These are phyloP conservation scores for Mrakia frigida DNA, from an alignment of 768 basidiomycete genomes.

Conservation along the genomic window DNA sequence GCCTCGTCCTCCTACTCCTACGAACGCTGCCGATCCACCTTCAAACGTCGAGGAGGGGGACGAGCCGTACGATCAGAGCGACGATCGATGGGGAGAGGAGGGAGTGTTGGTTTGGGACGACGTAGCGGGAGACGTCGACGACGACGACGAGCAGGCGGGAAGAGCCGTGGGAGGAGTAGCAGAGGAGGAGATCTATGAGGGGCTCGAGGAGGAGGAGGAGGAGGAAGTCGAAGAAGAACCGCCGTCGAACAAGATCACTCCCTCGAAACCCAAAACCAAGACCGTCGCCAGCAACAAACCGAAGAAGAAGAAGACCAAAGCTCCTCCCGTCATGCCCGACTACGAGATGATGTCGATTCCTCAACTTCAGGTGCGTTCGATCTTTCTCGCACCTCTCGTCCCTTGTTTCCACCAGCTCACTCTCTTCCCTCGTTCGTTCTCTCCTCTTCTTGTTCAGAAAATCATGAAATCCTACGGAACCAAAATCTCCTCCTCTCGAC, in stretches of 20 bases:
- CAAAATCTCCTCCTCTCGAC: background rate
- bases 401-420: too few species aligned
- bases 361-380: background rate
- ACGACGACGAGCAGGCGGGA: background rate
- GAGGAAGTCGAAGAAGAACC: background rate
- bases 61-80: background rate
- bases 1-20: background rate
- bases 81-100: background rate
- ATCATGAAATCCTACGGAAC: slow-evolving; percentile 10
- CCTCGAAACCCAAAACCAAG: background rate
- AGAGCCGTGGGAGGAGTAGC: background rate
- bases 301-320: background rate
- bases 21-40: background rate
- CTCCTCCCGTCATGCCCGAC: background rate
- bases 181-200: background rate
- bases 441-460: background rate
- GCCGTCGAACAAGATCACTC: background rate
- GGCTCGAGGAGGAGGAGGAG: background rate
- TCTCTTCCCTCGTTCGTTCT: background rate
- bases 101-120: slow-evolving; percentile 4
- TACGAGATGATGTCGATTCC: slow-evolving; percentile 8
- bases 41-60: background rate
- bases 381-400: background rate
- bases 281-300: background rate
- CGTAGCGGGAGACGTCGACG: background rate